Base-by-base conservation (phyloP, 78 protist species). In the Isochrysis galbana region DNA sequence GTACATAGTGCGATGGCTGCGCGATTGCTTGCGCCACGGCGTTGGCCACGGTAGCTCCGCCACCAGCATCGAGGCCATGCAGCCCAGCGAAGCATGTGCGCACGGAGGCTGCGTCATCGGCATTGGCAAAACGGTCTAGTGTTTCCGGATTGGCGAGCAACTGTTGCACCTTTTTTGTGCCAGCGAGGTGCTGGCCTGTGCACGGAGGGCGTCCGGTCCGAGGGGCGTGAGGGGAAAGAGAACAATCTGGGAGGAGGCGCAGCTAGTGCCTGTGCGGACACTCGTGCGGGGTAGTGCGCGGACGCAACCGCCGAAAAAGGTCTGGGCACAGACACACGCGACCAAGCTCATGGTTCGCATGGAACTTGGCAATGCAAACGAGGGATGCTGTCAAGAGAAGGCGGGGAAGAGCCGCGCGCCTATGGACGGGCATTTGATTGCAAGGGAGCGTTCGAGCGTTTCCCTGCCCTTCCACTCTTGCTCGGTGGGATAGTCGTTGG, bases 391-490 rank as follows among this genome's bases (percentile, higher is more conserved):
- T n/a, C n/a, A n/a, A n/a, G n/a, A n/a, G n/a, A n/a, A n/a, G n/a
- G n/a, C n/a, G n/a, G n/a, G n/a, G n/a, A n/a, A n/a, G 17, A 98
- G 94, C 69, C 97, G 99, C 46, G 91, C 38, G 19, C 95, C 95
- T 23, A 97, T 78, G 36, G 91, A 82, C 47, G 99, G 99, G 94
- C 97, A 95, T 93, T 98, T 97, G 87, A 97, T 88, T 25, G 98
- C 96, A 0, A 36, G 5, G 26, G 97, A 94, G 39, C 87, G 72
- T 46, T 98, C 98, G 54, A 98, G 23, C 19, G 74, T 2, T 84
- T 47, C 42, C 42, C 99, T 89, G 21, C 97, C 97, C 29, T 70
- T 90, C 99, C 99, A 98, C 51, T 95, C 97, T 22, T 14, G 29
- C 61, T 94, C 74, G 22, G 87, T 42, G 11, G 97, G 96, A 83